Base-by-base conservation (phyloP, 768 basidiomycete species). In the Hygrocybe coccinea region DNA sequence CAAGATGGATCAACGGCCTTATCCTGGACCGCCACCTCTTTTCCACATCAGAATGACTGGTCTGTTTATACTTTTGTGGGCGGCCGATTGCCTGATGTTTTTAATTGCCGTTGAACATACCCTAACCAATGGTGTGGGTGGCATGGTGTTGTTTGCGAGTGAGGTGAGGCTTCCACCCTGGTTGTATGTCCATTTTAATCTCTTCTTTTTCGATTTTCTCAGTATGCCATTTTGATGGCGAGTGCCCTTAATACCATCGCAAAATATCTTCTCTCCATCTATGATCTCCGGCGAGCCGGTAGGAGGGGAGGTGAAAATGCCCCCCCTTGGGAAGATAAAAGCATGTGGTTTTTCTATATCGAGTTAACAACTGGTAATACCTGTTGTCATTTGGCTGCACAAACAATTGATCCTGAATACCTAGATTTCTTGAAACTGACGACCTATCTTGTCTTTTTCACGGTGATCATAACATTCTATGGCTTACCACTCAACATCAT, bases 1-100 rank as follows among this genome's bases (percentile, higher is more conserved):
- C 2, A 63, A 99, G 95, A 98, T 99, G 94, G 97, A 99, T 65
- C 97, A 99, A 74, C 77, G 87, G 52, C 87, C 93, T 29, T 88
- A 91, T 69, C 89, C 91, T 41, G 89, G 91, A 8, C 87, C 94
- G 39, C 79, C 87, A 3, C 67, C 81, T 14, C 68, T 86, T n/a
- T 95, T 95, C 70, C 95, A 98, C 69, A 64, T 92, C 54, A 82
- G 97, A 44, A 87, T 95, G 77, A 76, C 80, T 38, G 72, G 79
- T 33, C 76, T 97, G 10, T 89, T 95, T 60, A 58, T 78, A 47
- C 72, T 90, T n/a, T 72, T 97, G 12, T 89, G 87, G 82, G 56
- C 76, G 10, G 79, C 84, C 21, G 93, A 98, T 67, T 63, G 85
- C 56, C 64, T 86, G 50, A 85, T 95, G 81, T 85, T 95, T 62